Conservation (phyloP, 2,329 filamentous ascomycete genomes). For the Apiospora malaysiana region DNA sequence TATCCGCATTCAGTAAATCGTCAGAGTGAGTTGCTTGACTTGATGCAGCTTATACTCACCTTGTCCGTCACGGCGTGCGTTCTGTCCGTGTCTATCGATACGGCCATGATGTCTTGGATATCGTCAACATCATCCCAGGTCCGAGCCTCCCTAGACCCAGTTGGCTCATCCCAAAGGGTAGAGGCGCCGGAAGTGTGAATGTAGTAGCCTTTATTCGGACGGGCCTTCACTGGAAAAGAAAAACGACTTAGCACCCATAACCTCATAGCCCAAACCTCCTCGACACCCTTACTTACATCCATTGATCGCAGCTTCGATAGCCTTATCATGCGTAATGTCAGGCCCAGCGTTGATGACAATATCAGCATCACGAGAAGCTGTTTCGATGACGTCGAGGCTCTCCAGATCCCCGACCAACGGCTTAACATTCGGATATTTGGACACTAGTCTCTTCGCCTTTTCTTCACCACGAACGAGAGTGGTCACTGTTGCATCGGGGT, state of each 20-base stretch:
- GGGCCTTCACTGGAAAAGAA: neutral
- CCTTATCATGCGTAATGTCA: constrained; percentile 29
- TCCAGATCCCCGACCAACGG: constrained; percentile 26
- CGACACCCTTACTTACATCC: constrained; percentile 17
- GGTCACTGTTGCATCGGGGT: constrained; percentile 25
- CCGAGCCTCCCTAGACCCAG: constrained; percentile 22
- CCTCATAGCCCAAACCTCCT: too few relatives aligned
- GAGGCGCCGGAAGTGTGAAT: constrained; percentile 31
- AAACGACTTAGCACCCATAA: neutral
- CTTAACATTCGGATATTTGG: constrained; percentile 28
- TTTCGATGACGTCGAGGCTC: constrained; percentile 23
- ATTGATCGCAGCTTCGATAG: constrained; percentile 25
- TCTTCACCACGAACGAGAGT: constrained; percentile 26
- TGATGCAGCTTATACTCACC: neutral
- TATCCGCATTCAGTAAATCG: neutral
- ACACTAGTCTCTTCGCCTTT: constrained; percentile 25
- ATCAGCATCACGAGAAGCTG: constrained; percentile 27
- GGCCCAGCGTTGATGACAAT: constrained; percentile 30
- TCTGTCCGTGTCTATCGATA: constrained; percentile 21
- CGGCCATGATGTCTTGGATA: constrained; percentile 22
- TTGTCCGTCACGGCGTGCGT: constrained; percentile 30
- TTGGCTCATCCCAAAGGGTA: constrained; percentile 28
- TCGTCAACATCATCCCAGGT: constrained; percentile 31
- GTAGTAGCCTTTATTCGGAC: constrained; percentile 24
- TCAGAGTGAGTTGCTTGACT: neutral